phyloP scores from a whole-genome alignment of 495 filamentous ascomycete genomes.

The Articulospora tetracladia region DNA sequence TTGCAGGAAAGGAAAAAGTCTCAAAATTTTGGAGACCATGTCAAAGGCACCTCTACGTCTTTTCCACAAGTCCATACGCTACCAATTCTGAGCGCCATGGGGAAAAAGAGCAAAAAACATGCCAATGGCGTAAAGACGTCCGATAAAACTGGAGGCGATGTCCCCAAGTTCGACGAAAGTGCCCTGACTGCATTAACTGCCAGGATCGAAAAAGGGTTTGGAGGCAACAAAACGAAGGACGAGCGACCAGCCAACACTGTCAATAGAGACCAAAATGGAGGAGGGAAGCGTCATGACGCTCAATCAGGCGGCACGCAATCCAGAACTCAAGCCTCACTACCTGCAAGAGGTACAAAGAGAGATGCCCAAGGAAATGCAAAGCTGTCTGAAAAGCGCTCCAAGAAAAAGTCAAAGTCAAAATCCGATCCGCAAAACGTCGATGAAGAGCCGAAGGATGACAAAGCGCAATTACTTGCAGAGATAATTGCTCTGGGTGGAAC shows the following conservation, averaged over 20 bases:
- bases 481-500: conserved; percentile 75
- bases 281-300: neutral
- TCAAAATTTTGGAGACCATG: neutral
- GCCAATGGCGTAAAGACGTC: conserved; percentile 18
- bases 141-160: conserved; percentile 8
- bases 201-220: conserved; percentile 51
- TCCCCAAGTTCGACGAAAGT: conserved; percentile 53
- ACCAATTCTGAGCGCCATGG: conserved; percentile 12
- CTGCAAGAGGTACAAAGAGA: conserved; percentile 40
- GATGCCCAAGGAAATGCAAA: conserved; percentile 49
- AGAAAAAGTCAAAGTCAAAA: neutral
- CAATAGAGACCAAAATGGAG: neutral
- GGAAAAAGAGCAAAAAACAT: conserved; percentile 18
- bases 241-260: neutral
- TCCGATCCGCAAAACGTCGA: conserved; percentile 32
- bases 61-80: neutral
- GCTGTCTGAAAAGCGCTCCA: conserved; percentile 19
- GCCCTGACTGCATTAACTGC: conserved; percentile 60
- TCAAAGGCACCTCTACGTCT: too few relatives aligned
- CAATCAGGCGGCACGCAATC: neutral
- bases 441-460: conserved; percentile 19
- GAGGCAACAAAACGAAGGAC: conserved; percentile 29
- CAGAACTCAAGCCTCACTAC: conserved; percentile 13
- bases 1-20: neutral
- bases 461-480: conserved; percentile 54